Evolutionary conservation across 305 asterid species (phyloP), one percentile per base, ranked within the genome.

Genomic region (Stenogyne calaminthoides): DNA sequence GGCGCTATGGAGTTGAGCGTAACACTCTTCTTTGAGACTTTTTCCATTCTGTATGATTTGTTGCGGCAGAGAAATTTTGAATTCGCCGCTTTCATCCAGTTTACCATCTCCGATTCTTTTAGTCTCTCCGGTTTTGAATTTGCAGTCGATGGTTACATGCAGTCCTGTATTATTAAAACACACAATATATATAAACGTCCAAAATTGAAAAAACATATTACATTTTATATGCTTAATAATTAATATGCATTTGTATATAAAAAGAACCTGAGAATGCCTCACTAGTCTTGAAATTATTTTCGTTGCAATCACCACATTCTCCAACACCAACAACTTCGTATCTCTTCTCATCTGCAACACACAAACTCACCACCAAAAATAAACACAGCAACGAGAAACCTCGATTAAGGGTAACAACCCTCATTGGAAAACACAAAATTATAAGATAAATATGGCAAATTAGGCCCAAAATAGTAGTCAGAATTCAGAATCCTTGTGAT

Each of bases 1-100:
- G 18, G 90, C 89, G 77, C 84, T 86, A 36, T 88, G 92, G 62
- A 92, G 91, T 27, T 90, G 96, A 12, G 92, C 96, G 62, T 84
- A 87, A 73, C 98, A 92, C 19, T 86, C 86, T 15, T 84, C 81
- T 20, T 82, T 87, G 5, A 79, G 80, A 14, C 68, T 74, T 68
- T 62, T 25, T 0, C 44, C 75, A 1, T 37, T 39, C 9, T 56
- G 37, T 18, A 80, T 74, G 7, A 78, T 59, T 4, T 84, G 87
- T 46, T 75, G 20, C 0, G 91, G 80, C 11, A 92, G 68, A 18
- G 81, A 63, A 12, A 88, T 79, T 67, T 76, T 80, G 78, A 88
- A 92, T 67, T 84, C 83, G 2, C 97, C 98, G 8, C 77, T 71
- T 34, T 76, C 62, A 29, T 86, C 89, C 0, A 88, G 77, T 65